Base-by-base conservation (phyloP, 257 asterid species). In the Nicotiana obtusifolia region DNA sequence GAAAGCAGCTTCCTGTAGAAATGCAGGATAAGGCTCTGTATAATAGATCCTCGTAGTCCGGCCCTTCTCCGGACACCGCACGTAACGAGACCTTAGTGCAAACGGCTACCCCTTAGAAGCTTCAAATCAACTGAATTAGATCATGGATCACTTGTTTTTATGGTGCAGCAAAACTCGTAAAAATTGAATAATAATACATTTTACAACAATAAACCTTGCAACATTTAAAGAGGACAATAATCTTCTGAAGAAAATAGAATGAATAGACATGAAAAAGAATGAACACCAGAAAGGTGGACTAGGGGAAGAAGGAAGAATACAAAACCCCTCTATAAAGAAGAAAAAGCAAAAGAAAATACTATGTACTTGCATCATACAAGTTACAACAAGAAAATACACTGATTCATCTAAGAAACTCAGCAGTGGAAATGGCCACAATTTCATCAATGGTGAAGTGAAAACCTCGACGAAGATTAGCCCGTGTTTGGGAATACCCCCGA, bases 401-500 rank as follows among this genome's bases (percentile, higher is more conserved):
- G 62, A 14, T 49, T 49, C 26, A 47, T 15, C 62, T 47, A 73
- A 49, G 44, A 49, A 49, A 73, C 10, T 73, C 59, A 4, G 35
- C 20, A 66, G 44, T 7, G 62, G 79, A 73, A 68, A 17, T 49
- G 65, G 9, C 54, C 37, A 61, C 84, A 60, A 71, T 75, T 61
- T 75, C 81, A 19, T 28, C 81, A 49, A 44, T 30, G 66, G 24
- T 75, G 81, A 49, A 56, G 53, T 20, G 84, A 80, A 81, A 47
- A 47, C 41, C 41, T 81, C 67, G 35, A 76, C 20, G 16, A 77
- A 16, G 81, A 5, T 84, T 78, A 89, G 64, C 89, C 87, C 44
- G 33, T 49, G 85, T 88, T 94, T 24, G 97, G 91, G 83, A 90
- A 95, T 81, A 94, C 84, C 26, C 98, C 97, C 0, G 99, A 96